Evolutionary conservation across 768 basidiomycete genomes (phyloP).

Genomic region (Butyriboletus loyo): DNA sequence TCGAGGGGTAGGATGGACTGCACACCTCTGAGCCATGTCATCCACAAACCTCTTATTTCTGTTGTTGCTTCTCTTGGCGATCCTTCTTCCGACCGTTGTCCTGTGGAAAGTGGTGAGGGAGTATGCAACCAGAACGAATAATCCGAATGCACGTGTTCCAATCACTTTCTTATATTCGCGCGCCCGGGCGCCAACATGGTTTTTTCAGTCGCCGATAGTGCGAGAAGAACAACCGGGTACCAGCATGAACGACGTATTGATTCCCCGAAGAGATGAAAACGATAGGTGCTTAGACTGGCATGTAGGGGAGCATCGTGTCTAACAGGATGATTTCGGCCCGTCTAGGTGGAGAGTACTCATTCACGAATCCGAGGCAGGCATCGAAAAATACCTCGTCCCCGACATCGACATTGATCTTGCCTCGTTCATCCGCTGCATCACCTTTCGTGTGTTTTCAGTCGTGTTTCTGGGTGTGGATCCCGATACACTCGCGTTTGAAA

Average conservation of each 20-base stretch:
- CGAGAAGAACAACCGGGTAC: conserved; percentile 1
- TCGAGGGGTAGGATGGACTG: background rate
- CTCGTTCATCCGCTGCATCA: conserved; percentile 42
- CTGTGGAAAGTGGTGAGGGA: background rate
- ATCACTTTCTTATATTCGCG: background rate
- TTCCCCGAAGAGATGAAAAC: background rate
- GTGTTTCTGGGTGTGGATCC: conserved; percentile 39
- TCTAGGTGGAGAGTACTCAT: conserved; percentile 18
- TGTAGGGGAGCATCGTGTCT: background rate
- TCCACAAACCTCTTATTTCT: conserved; percentile 13
- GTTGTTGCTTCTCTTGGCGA: conserved; percentile 11
- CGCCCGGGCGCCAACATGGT: conserved; percentile 6
- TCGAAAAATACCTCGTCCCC: conserved; percentile 11
- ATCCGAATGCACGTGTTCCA: conserved; percentile 16
- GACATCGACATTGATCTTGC: conserved; percentile 31
- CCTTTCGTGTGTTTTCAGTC: conserved; percentile 41
- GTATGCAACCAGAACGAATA: background rate
- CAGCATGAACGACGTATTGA: conserved; percentile 3
- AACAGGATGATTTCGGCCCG: background rate
- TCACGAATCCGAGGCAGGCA: conserved; percentile 6
- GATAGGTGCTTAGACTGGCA: conserved; percentile 14
- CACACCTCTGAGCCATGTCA: conserved; percentile 10
- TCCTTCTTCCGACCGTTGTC: background rate
- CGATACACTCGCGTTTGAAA: conserved; percentile 16
- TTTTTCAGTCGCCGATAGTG: conserved; percentile 5